Conservation (phyloP, 148 eudicot genomes). For the Rhododendron simsii region DNA sequence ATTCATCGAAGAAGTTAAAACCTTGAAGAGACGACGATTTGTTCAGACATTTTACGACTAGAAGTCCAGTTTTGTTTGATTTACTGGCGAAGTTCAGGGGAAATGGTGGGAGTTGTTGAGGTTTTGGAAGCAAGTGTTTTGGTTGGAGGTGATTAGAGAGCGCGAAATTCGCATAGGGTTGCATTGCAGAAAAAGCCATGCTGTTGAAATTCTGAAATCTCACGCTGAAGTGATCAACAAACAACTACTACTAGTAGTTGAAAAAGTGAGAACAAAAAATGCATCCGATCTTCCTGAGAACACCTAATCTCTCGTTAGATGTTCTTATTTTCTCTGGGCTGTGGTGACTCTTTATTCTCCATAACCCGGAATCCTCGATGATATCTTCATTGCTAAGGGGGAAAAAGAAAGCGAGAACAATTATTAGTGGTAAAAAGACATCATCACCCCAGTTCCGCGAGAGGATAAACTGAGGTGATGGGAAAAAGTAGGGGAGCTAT, state of each 20-base stretch:
- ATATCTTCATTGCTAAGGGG: background rate
- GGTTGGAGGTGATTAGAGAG: slow-evolving; percentile 12
- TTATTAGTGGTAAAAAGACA: background rate
- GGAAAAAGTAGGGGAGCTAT: background rate
- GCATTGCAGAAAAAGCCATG: slow-evolving; percentile 25
- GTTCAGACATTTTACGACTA: slow-evolving; percentile 12
- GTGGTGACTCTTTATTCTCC: background rate
- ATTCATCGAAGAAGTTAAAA: slow-evolving; percentile 8
- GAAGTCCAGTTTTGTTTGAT: background rate
- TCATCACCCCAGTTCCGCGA: background rate
- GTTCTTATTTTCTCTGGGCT: background rate
- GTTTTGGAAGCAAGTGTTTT: background rate
- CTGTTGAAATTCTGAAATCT: background rate
- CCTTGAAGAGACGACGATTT: slow-evolving; percentile 15
- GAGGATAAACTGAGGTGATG: background rate
- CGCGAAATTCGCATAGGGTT: slow-evolving; percentile 4
- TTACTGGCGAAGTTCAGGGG: background rate
- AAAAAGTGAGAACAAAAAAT: background rate
- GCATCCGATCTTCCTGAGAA: background rate
- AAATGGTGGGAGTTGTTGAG: background rate
- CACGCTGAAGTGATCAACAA: slow-evolving; percentile 11
- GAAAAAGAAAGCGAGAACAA: too few relatives aligned
- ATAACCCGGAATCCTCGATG: background rate
- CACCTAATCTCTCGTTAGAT: background rate
- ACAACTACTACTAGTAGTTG: background rate